These are phyloP conservation scores for Jatropha podagrica DNA, from an alignment of 441 rosid genomes.

Conservation along the genomic window DNA sequence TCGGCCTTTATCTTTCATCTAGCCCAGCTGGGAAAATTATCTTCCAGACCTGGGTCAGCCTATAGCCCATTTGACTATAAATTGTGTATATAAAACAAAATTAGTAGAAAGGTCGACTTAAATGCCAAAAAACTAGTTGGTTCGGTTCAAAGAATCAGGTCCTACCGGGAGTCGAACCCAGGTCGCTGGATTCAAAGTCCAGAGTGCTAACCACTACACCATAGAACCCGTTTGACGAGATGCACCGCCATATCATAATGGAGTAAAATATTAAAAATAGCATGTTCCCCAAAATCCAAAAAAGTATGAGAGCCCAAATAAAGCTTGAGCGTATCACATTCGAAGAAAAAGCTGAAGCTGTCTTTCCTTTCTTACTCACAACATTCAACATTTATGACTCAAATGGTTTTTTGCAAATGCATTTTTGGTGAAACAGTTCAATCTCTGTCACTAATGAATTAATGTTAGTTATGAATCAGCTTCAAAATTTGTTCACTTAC, in stretches of 20 bases:
- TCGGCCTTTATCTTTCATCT: too few species aligned
- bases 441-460: background rate
- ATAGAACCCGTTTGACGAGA: conserved; percentile 45
- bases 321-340: background rate
- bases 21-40: too few species aligned
- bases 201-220: conserved; percentile 99
- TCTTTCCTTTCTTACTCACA: background rate
- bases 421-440: background rate
- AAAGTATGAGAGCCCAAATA: background rate
- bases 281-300: background rate
- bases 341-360: background rate
- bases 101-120: too few species aligned
- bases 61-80: too few species aligned
- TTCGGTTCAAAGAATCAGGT: conserved; percentile 21
- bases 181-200: conserved; percentile 99
- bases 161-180: conserved; percentile 99
- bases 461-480: background rate
- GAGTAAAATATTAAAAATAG: too few species aligned
- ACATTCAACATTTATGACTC: background rate
- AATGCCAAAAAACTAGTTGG: too few species aligned
- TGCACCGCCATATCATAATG: too few species aligned
- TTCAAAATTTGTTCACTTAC: background rate
- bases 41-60: too few species aligned
- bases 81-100: too few species aligned
- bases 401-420: background rate